These are phyloP conservation scores for Heterobasidion irregulare DNA, from an alignment of 1,284 basidiomycete species.

Conservation along the genomic window DNA sequence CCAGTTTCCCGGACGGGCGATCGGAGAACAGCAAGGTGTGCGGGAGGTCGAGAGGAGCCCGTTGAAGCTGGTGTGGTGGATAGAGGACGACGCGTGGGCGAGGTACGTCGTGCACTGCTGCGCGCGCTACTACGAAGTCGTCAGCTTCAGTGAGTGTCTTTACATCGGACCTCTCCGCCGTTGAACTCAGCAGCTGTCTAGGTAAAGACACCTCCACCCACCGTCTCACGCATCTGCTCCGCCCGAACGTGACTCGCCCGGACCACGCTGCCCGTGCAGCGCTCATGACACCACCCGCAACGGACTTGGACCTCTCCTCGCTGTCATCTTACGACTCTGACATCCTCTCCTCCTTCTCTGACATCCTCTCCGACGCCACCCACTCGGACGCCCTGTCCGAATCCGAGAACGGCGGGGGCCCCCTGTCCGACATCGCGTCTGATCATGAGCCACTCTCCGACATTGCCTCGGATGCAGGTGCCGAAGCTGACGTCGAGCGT, in stretches of 20 bases:
- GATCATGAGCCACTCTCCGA: conserved; percentile 20
- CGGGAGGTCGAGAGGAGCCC: conserved; percentile 58
- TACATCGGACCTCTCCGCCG: neutral
- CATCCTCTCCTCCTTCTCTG: conserved; percentile 38
- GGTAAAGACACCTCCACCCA: conserved; percentile 59
- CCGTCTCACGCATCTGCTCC: conserved; percentile 69
- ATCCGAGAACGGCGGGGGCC: conserved; percentile 25
- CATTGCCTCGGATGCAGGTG: conserved; percentile 20
- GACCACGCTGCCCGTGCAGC: conserved; percentile 32
- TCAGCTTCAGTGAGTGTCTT: conserved; percentile 64
- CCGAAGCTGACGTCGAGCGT: conserved; percentile 12
- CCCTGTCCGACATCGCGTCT: conserved; percentile 19
- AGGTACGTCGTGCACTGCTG: conserved; percentile 76
- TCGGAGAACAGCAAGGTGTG: conserved; percentile 48
- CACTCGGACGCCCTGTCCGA: conserved; percentile 25
- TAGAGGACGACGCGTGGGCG: conserved; percentile 62
- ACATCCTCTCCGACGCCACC: conserved; percentile 29
- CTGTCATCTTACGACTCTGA: conserved; percentile 36
- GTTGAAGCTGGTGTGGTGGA: conserved; percentile 61
- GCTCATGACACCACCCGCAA: conserved; percentile 65
- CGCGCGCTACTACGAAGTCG: conserved; percentile 67
- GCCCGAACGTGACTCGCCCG: conserved; percentile 62
- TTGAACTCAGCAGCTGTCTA: conserved; percentile 17
- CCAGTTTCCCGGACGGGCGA: conserved; percentile 29
- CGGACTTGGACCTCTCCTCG: conserved; percentile 38